Conservation (phyloP, 345 rosid genomes). For the Eucalyptus curtisii region DNA sequence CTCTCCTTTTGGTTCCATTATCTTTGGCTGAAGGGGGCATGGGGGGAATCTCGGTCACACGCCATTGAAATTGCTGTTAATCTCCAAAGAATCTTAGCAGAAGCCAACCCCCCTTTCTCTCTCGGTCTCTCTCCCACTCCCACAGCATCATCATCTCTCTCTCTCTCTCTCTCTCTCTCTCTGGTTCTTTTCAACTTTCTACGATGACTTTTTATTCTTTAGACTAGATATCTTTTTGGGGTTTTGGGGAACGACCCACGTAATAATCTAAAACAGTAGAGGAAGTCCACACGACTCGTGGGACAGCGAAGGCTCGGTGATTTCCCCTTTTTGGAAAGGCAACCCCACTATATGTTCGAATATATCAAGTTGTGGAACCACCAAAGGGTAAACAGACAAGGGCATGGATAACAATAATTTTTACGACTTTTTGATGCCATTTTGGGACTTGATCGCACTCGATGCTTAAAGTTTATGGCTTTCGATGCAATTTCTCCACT, state of each 20-base stretch:
- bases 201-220: not conserved
- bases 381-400: not conserved
- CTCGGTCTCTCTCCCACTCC: not conserved
- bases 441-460: not conserved
- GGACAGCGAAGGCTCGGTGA: not conserved
- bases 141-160: not conserved
- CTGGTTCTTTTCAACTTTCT: not conserved
- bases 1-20: not conserved
- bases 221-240: not conserved
- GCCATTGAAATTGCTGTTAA: not conserved
- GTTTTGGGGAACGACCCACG: not conserved
- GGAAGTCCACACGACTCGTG: not conserved
- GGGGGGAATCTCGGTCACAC: not conserved
- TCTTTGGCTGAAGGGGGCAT: not conserved
- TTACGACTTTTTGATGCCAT: not conserved
- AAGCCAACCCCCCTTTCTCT: not conserved
- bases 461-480: not conserved
- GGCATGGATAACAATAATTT: not conserved
- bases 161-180: not conserved
- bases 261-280: not conserved
- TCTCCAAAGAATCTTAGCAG: not conserved
- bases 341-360: not conserved
- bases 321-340: not conserved
- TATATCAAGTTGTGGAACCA: not conserved
- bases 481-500: not conserved